Base-by-base conservation (phyloP, 2,329 filamentous ascomycete species). In the Rhynchosporium agropyri region DNA sequence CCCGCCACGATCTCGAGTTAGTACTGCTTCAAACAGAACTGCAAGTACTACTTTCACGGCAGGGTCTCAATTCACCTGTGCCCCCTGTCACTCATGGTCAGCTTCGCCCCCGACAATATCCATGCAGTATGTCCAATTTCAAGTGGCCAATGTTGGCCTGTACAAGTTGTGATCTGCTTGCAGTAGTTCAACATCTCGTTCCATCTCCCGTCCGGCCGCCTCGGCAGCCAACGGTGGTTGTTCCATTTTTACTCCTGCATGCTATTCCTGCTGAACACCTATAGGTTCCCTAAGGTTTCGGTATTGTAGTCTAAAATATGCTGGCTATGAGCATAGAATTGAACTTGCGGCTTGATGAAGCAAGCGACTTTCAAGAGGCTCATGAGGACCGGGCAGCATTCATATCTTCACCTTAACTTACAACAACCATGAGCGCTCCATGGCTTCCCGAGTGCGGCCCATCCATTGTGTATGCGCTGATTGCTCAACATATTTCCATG, bases 101-200 rank as follows among this genome's bases (percentile, higher is more conserved):
- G 29, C 26, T 49, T 10, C 20, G 13, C 20, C 13, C 28, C 28
- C 28, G 20, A 29, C 20, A 49, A 29, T 49, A 49, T 49, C 20
- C 45, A 29, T 49, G 15, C 15, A 29, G 20, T 20, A 49, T 49
- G 29, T 49, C 20, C 15, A 49, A 49, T 49, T 28, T 49, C 15
- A 48, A 48, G 20, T 48, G 20, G 28, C 45, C 29, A 48, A 6
- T 48, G 29, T 48, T 48, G 13, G 45, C 45, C 20, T 29, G 13
- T 48, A 6, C 29, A 48, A 48, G n/a, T 48, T 48, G 26, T 48
- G 26, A 48, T 48, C 8, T 48, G 29, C 45, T 48, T 48, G 29
- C 13, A 29, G 4, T 48, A 29, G 7, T 48, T 26, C 29, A 29
- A 10, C 28, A 28, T 48, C 3, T 48, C 29, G 8, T 29, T 12